Conservation (phyloP, 441 rosid species). For the Omphalea diandra region DNA sequence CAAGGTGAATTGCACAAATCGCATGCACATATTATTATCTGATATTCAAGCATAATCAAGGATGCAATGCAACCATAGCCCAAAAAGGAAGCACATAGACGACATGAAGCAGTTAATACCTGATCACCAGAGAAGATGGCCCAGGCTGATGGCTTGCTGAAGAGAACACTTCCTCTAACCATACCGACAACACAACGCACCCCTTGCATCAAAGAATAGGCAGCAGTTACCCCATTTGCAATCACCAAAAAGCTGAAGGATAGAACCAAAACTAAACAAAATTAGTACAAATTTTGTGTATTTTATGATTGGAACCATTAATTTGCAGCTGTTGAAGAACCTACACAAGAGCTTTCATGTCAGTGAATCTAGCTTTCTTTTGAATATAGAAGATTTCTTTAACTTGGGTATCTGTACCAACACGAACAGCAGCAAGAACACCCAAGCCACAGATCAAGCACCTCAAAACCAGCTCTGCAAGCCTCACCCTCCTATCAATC, state of each 20-base stretch:
- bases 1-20: not conserved
- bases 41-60: not conserved
- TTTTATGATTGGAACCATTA: not conserved
- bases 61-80: no score
- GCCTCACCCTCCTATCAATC: constrained; percentile 59
- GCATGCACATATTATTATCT: no score
- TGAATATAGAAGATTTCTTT: constrained; percentile 62
- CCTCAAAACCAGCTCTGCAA: constrained; percentile 70
- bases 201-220: constrained; percentile 66
- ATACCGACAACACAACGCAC: constrained; percentile 63
- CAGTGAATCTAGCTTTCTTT: constrained; percentile 71
- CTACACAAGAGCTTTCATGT: constrained; percentile 93
- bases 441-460: constrained; percentile 54
- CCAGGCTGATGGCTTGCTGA: constrained; percentile 81
- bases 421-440: constrained; percentile 53
- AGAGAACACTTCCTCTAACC: constrained; percentile 59
- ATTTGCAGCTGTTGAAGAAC: constrained; percentile 19
- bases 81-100: no score
- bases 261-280: not conserved
- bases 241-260: constrained; percentile 67
- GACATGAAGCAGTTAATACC: constrained; percentile 37
- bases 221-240: constrained; percentile 68
- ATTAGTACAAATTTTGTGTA: not conserved
- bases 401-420: constrained; percentile 69
- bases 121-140: constrained; percentile 85